Base-by-base conservation (phyloP, 2,329 filamentous ascomycete genomes). In the Cucurbitaria berberidis region DNA sequence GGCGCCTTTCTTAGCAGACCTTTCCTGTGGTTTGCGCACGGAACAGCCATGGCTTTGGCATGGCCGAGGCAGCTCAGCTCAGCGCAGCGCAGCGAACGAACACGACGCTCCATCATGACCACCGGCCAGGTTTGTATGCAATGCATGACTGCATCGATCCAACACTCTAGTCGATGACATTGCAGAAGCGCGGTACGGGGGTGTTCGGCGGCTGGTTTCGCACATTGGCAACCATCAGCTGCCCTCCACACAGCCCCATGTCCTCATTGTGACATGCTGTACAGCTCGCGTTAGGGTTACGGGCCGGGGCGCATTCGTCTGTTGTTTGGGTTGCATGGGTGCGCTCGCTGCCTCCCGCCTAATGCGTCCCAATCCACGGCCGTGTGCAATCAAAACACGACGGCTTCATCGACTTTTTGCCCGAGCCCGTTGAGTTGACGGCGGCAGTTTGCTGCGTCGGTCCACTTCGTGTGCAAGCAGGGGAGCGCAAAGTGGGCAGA, bases 301-400 rank as follows among this genome's bases (percentile, higher is more conserved):
- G 69, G 71, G 64, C 69, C 69, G 70, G 65, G 62, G 65, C 68
- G 67, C 66, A 54, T 53, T 65, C 62, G 61, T 30, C 44, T 47
- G 35, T 40, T 29, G 22, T 30, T 57, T 60, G 59, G 45, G 48
- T 49, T 51, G 65, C 66, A 69, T 64, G 66, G 69, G 63, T 66
- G 61, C 51, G 53, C 50, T 59, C 60, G 57, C 59, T 60, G 53
- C 52, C 47, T 52, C 57, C 63, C 64, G 63, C 55, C 62, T 66
- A 60, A 64, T 56, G 56, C 55, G 55, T 62, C 60, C 62, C 62
- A n/a, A 61, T 62, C 54, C 51, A 56, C 59, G 54, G 34, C 57
- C 53, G 53, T 59, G 53, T 59, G 60, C 64, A 58, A 63, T 48
- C 45, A 48, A 60, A n/a, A 42, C 45, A 59, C 45, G 51, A 61